Conservation (phyloP, 441 rosid species). For the Pelargonium exstipulatum region DNA sequence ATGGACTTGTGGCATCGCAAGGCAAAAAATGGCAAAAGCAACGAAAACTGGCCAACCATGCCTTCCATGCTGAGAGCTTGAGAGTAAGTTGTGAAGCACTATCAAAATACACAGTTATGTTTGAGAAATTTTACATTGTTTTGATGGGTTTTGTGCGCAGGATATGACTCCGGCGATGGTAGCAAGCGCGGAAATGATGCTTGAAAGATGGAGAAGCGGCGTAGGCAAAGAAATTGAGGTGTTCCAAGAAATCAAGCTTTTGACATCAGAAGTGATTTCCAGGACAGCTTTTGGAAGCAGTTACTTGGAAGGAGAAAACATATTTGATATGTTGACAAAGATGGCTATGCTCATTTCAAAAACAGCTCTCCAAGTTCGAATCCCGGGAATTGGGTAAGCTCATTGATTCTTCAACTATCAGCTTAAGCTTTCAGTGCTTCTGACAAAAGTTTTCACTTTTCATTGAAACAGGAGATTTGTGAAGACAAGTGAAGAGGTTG, state of each 20-base stretch:
- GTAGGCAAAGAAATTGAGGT: not conserved
- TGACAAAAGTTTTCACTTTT: too few relatives aligned
- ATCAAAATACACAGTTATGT: too few relatives aligned
- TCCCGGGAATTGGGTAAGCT: too few relatives aligned
- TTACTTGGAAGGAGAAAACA: slow-evolving; percentile 18
- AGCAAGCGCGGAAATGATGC: not conserved
- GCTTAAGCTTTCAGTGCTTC: too few relatives aligned
- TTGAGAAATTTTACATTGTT: too few relatives aligned
- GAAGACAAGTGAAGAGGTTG: slow-evolving; percentile 19
- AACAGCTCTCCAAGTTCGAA: too few relatives aligned
- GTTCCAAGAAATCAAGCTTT: slow-evolving; percentile 9
- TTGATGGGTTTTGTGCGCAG: too few relatives aligned
- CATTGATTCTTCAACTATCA: too few relatives aligned
- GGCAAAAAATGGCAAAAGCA: not conserved
- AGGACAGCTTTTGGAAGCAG: slow-evolving; percentile 2
- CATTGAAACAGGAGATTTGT: too few relatives aligned
- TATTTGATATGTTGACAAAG: slow-evolving; percentile 22
- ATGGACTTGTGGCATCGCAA: not conserved
- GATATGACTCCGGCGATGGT: slow-evolving; percentile 3
- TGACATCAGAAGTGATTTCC: slow-evolving; percentile 2
- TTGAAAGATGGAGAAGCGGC: not conserved
- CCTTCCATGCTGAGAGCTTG: not conserved
- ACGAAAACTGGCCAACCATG: slow-evolving; percentile 19
- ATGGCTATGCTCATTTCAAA: too few relatives aligned
- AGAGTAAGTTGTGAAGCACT: not conserved